A percentile compares a stretch with the other conserved stretches of the same genome.
phyloP scores from a whole-genome alignment of 306 rosid genomes.

The Trifolium pratense region DNA sequence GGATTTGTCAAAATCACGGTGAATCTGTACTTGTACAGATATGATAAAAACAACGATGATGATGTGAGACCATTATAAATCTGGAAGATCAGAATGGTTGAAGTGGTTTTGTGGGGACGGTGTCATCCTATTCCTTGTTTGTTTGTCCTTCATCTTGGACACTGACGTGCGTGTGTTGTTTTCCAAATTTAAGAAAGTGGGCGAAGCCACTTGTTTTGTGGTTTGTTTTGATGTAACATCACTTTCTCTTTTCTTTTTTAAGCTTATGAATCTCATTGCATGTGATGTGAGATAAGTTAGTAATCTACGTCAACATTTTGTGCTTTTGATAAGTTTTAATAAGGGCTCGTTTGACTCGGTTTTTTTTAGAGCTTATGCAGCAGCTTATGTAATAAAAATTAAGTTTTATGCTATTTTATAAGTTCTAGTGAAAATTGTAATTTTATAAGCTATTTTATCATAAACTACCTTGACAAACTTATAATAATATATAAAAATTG shows the following conservation, averaged over 20 bases:
- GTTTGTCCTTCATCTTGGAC: neutral
- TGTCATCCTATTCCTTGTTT: neutral
- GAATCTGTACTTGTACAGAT: no score
- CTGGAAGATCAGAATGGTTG: neutral
- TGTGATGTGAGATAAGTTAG: slow-evolving; percentile 2
- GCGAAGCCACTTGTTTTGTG: slow-evolving; percentile 5
- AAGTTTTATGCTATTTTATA: no score
- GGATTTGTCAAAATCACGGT: no score
- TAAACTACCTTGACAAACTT: no score
- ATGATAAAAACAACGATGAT: no score
- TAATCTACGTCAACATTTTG: neutral
- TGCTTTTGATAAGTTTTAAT: neutral
- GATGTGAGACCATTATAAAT: no score
- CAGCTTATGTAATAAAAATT: no score
- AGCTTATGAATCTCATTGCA: neutral
- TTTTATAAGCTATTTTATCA: no score
- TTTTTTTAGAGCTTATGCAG: no score
- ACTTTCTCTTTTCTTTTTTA: neutral
- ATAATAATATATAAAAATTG: no score
- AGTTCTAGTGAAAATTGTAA: no score
- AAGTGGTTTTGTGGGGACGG: neutral
- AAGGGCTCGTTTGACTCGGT: no score
- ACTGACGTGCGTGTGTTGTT: neutral
- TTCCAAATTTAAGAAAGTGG: neutral
- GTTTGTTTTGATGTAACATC: neutral